Evolutionary conservation across 2,329 filamentous ascomycete genomes (phyloP).

Genomic region (Ophiostoma sp.): DNA sequence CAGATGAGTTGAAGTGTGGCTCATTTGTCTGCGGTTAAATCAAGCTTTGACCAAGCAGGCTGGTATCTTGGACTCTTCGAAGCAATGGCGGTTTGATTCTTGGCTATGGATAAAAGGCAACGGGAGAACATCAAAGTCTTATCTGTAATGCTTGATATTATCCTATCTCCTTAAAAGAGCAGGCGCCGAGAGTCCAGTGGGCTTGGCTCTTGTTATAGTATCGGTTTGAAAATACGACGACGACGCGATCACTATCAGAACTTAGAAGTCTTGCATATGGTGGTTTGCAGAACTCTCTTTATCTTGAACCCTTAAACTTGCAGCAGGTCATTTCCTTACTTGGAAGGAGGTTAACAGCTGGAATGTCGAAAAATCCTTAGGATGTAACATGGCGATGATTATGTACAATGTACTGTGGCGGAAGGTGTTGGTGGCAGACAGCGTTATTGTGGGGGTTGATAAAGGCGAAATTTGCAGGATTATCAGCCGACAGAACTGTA

Average conservation of each 20-base stretch:
- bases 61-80: neutral
- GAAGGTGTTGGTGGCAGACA: neutral
- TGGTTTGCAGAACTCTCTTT: neutral
- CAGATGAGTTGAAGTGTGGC: neutral
- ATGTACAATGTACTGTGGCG: neutral
- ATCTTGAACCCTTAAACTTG: neutral
- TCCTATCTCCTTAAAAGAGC: neutral
- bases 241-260: neutral
- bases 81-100: neutral
- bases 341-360: conserved; percentile 19
- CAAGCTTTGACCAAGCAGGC: neutral
- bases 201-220: neutral
- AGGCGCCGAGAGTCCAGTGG: neutral
- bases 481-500: neutral
- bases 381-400: neutral
- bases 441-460: neutral
- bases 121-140: neutral
- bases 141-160: neutral
- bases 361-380: neutral
- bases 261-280: neutral
- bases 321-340: conserved; percentile 20
- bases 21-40: neutral
- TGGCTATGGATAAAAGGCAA: neutral
- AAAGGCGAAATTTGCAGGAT: neutral
- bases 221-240: neutral